Evolutionary conservation across 768 basidiomycete genomes (phyloP), one percentile per base, ranked within the genome.

Genomic region (Paxillus involutus): DNA sequence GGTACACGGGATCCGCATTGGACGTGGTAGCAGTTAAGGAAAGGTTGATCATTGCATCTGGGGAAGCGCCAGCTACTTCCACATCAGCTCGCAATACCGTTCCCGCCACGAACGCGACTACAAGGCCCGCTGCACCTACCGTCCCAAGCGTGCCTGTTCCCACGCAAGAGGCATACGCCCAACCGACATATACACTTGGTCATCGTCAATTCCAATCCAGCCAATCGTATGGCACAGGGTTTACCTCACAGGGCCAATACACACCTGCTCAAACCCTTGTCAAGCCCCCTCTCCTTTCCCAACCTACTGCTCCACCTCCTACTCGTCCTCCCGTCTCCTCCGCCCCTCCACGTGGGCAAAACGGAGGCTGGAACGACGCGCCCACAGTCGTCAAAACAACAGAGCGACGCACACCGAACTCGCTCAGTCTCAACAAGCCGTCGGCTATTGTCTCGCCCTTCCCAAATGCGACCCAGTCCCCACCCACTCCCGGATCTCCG

Each of bases 361-460:
- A 85, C 29, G 82, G 86, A 14, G 93, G 93, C 0, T 98, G 94
- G 94, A 98, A 98, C 62, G 95, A 98, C 70, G 85, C 93, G 0
- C 94, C 93, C 0, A 17, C 41, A 4, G 66, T 75, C 6, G 58
- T 83, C 12, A 59, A 75, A 14, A 65, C 74, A 10, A 65, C 74
- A 9, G 68, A 79, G 16, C 69, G 79, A 40, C 84, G 86, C 24
- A 75, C 76, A 1, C 82, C 88, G 1, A 76, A 79, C 19, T 71
- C 79, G 6, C 62, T 76, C 30, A 78, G 68, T 50, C 57, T 74
- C 10, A 70, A 65, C 51, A 91, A 89, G 62, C 86, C 82, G 3
- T 75, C 78, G 7, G 82, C 94, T 3, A 95, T 98, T 62, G 85
- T 85, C 8, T 81, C 91, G 9, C 95, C 95, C 0, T 97, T 98